A percentile compares a stretch with the other conserved stretches of the same genome.
Conservation (phyloP, 306 rosid genomes). For the Gastrolobium villosum region DNA sequence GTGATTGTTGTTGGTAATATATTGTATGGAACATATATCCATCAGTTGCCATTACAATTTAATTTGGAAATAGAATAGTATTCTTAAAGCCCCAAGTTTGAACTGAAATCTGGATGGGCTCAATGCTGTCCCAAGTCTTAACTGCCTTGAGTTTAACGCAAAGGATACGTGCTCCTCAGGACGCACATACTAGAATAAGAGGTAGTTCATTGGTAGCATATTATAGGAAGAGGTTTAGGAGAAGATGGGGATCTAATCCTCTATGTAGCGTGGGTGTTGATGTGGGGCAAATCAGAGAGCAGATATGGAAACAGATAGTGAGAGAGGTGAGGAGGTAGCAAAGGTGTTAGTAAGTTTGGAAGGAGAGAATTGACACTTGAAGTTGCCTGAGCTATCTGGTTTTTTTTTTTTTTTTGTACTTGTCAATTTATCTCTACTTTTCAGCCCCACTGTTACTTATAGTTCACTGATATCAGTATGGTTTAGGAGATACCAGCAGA, state of each 20-base stretch:
- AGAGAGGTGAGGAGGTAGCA: too few species aligned
- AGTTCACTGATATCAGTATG: too few species aligned
- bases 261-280: not conserved
- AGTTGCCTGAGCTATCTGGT: not conserved
- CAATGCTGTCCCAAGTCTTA: not conserved
- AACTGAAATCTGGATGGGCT: not conserved
- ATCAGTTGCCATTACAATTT: not conserved
- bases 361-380: not conserved
- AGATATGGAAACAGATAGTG: not conserved
- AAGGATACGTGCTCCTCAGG: too few species aligned
- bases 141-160: too few species aligned
- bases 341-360: not conserved
- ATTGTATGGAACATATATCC: not conserved
- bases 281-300: not conserved
- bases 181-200: too few species aligned
- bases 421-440: not conserved
- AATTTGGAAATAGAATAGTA: not conserved
- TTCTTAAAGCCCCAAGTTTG: not conserved
- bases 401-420: not conserved
- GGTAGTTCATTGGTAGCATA: too few species aligned
- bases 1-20: slow-evolving; percentile 3
- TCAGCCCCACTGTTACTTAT: slow-evolving; percentile 4
- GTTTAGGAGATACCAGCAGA: too few species aligned
- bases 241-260: not conserved
- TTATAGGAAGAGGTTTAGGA: not conserved